Evolutionary conservation across 1,139 yeast species (phyloP).

Genomic region (Yamadazyma triangularis): DNA sequence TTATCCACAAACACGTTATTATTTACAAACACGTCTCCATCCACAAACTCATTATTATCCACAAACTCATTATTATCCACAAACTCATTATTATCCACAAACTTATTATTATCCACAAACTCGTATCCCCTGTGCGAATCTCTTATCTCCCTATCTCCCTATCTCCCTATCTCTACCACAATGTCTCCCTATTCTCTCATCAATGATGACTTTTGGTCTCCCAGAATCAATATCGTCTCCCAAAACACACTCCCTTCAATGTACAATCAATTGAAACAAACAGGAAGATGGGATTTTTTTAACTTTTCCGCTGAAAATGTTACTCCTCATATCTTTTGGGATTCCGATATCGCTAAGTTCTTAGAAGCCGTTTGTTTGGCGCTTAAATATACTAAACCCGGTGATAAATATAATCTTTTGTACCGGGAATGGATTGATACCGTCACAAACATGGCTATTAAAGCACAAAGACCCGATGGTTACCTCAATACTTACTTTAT

Average conservation of each 20-base stretch:
- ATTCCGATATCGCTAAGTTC: constrained; percentile 19
- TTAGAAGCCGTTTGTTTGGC: constrained; percentile 17
- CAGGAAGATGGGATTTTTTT: constrained; percentile 20
- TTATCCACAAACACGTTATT: too few species aligned
- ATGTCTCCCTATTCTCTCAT: too few species aligned
- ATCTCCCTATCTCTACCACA: too few species aligned
- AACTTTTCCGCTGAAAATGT: constrained; percentile 10
- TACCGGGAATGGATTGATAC: constrained; percentile 14
- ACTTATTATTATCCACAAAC: too few species aligned
- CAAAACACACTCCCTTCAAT: constrained; percentile 18
- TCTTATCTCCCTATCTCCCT: too few species aligned
- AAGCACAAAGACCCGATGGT: constrained; percentile 18
- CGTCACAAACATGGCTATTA: constrained; percentile 13
- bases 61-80: too few species aligned
- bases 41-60: too few species aligned
- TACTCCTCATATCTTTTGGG: constrained; percentile 19
- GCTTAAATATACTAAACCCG: constrained; percentile 11
- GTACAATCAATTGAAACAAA: constrained; percentile 14
- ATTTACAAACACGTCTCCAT: too few species aligned
- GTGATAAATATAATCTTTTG: constrained; percentile 6
- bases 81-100: too few species aligned
- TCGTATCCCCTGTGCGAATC: too few species aligned
- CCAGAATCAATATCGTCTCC: constrained; percentile 16
- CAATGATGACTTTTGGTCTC: constrained; percentile 11
- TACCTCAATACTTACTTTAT: constrained; percentile 17